Conservation (phyloP, 2,329 filamentous ascomycete species). For the Rhexocercosporidium sp. region DNA sequence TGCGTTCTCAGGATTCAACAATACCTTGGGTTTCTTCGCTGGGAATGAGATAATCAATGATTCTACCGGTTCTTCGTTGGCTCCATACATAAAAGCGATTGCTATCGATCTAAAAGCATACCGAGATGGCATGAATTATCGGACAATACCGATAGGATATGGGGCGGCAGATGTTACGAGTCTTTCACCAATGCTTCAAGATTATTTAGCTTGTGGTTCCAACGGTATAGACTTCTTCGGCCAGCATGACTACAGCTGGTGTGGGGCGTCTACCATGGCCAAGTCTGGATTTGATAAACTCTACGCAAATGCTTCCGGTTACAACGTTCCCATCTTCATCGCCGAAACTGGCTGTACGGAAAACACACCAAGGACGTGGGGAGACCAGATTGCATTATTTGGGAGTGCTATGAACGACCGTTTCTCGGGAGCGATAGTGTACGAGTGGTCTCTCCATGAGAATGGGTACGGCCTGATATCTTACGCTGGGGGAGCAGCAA, state of each 20-base stretch:
- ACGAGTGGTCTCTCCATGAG: slow-evolving; percentile 84
- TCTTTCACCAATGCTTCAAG: slow-evolving; percentile 67
- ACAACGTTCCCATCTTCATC: slow-evolving; percentile 67
- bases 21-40: slow-evolving; percentile 67
- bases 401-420: slow-evolving; percentile 79
- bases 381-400: slow-evolving; percentile 81
- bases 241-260: slow-evolving; percentile 69
- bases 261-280: slow-evolving; percentile 53
- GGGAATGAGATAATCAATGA: slow-evolving; percentile 62
- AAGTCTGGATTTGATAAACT: slow-evolving; percentile 69
- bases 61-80: slow-evolving; percentile 50
- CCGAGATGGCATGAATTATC: slow-evolving; percentile 51
- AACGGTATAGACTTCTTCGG: slow-evolving; percentile 67
- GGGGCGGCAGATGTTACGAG: slow-evolving; percentile 60
- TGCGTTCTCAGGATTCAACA: slow-evolving; percentile 66
- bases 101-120: slow-evolving; percentile 59
- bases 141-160: slow-evolving; percentile 59
- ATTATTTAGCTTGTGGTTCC: slow-evolving; percentile 75
- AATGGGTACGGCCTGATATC: slow-evolving; percentile 67
- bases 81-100: slow-evolving; percentile 60
- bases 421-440: slow-evolving; percentile 93
- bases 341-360: slow-evolving; percentile 95
- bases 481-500: neutral
- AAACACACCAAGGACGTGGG: slow-evolving; percentile 81
- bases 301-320: slow-evolving; percentile 67